These are phyloP conservation scores for Pichia sp. DNA, from an alignment of 1,139 yeast species.

Conservation along the genomic window DNA sequence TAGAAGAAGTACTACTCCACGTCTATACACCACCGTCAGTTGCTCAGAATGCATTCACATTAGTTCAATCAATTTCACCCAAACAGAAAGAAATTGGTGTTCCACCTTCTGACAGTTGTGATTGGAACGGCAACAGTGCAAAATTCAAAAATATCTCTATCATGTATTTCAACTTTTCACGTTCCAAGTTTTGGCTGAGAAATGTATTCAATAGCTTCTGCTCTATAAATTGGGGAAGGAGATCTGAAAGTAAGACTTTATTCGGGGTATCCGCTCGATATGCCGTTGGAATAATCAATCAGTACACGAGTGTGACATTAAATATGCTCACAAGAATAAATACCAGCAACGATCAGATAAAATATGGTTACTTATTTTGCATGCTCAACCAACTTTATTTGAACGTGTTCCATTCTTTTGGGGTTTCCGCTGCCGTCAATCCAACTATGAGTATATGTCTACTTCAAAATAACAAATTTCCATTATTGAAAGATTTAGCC, in stretches of 20 bases:
- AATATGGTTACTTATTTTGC: conserved; percentile 34
- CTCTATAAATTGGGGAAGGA: conserved; percentile 37
- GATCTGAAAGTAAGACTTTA: conserved; percentile 37
- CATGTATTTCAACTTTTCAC: conserved; percentile 47
- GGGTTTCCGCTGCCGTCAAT: conserved; percentile 25
- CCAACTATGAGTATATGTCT: conserved; percentile 28
- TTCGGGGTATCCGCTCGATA: conserved; percentile 36
- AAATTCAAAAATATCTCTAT: conserved; percentile 59
- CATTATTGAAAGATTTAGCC: conserved; percentile 20
- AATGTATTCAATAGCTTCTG: conserved; percentile 41
- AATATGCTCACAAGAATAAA: conserved; percentile 20
- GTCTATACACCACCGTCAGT: conserved; percentile 44
- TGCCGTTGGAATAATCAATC: conserved; percentile 42
- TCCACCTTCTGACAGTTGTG: conserved; percentile 32
- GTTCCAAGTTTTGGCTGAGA: conserved; percentile 48
- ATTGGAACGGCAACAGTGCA: conserved; percentile 44
- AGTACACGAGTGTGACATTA: conserved; percentile 32
- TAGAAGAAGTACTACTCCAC: conserved; percentile 56
- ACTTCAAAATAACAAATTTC: conserved; percentile 25
- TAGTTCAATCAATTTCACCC: conserved; percentile 29
- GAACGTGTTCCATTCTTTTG: conserved; percentile 22
- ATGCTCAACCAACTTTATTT: conserved; percentile 32
- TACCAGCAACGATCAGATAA: conserved; percentile 22
- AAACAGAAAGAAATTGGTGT: conserved; percentile 37
- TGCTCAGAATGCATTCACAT: conserved; percentile 32